phyloP scores from a whole-genome alignment of 2,329 filamentous ascomycete genomes.

The Daldinia eschscholtzii region DNA sequence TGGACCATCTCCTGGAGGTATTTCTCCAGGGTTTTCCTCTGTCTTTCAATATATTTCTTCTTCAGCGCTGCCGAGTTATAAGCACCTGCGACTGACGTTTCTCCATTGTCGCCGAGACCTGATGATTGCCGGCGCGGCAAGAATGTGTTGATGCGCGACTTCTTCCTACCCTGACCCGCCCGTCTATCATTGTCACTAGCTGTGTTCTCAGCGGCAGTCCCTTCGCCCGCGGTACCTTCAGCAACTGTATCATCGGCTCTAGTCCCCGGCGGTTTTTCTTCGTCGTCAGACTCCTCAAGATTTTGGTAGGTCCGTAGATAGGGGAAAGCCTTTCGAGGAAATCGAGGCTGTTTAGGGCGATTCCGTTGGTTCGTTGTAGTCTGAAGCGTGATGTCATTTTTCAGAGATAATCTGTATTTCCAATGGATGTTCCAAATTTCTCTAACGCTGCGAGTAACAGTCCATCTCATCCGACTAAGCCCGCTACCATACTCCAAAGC shows the following conservation, averaged over 20 bases:
- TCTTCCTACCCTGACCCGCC: slow-evolving; percentile 57
- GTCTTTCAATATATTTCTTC: slow-evolving; percentile 80
- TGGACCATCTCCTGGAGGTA: slow-evolving; percentile 95
- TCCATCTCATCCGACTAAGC: slow-evolving; percentile 96
- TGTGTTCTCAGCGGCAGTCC: slow-evolving; percentile 70
- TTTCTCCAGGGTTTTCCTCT: slow-evolving; percentile 86
- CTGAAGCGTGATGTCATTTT: slow-evolving; percentile 85
- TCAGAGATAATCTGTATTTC: slow-evolving; percentile 89
- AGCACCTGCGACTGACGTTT: slow-evolving; percentile 57
- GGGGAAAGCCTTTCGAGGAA: slow-evolving; percentile 89
- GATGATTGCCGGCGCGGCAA: slow-evolving; percentile 67
- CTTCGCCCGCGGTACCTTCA: slow-evolving; percentile 60
- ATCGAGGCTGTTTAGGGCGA: slow-evolving; percentile 85
- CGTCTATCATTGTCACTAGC: slow-evolving; percentile 76
- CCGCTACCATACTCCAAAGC: slow-evolving; percentile 97
- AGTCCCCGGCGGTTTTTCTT: slow-evolving; percentile 62
- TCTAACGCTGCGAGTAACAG: slow-evolving; percentile 84
- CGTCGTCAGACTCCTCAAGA: slow-evolving; percentile 83
- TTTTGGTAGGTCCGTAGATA: slow-evolving; percentile 86
- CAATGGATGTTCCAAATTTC: slow-evolving; percentile 95
- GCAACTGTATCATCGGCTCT: slow-evolving; percentile 54
- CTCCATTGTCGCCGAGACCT: slow-evolving; percentile 61
- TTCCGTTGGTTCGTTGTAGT: slow-evolving; percentile 73
- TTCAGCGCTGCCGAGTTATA: slow-evolving; percentile 67
- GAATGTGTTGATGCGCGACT: slow-evolving; percentile 67